Evolutionary conservation across 2,329 filamentous ascomycete genomes (phyloP).

Genomic region (Graphilbum fragrans): DNA sequence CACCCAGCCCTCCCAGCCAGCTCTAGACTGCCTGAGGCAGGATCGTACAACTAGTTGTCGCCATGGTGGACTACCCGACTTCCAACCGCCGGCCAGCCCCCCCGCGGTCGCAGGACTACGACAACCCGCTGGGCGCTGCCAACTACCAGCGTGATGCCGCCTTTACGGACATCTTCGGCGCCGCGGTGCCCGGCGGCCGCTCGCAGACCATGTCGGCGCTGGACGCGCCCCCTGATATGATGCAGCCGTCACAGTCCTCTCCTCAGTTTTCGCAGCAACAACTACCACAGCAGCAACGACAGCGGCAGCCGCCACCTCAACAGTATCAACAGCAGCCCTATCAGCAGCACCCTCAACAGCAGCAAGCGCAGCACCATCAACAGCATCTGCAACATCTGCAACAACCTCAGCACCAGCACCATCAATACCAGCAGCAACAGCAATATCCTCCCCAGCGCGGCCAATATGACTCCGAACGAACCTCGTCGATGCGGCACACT

Average conservation of each 20-base stretch:
- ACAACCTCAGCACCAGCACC: constrained; percentile 2
- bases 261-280: constrained; percentile 6
- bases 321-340: neutral
- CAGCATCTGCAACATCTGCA: constrained; percentile 7
- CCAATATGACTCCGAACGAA: constrained; percentile 40
- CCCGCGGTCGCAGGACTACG: constrained; percentile 35
- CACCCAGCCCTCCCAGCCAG: constrained; percentile 20
- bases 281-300: constrained; percentile 2
- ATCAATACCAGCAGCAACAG: constrained; percentile 12
- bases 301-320: neutral
- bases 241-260: constrained; percentile 28
- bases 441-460: constrained; percentile 5
- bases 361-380: constrained; percentile 13
- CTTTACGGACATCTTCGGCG: constrained; percentile 92
- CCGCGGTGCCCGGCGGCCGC: constrained; percentile 71
- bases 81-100: constrained; percentile 28
- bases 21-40: constrained; percentile 3
- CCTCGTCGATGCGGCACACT: constrained; percentile 53
- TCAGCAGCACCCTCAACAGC: constrained; percentile 32
- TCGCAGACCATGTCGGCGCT: constrained; percentile 93
- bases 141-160: constrained; percentile 79
- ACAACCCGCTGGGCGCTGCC: constrained; percentile 23
- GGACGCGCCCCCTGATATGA: constrained; percentile 40
- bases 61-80: constrained; percentile 48
- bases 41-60: neutral